phyloP scores from a whole-genome alignment of 768 basidiomycete species.

The Boletus rex-veris region DNA sequence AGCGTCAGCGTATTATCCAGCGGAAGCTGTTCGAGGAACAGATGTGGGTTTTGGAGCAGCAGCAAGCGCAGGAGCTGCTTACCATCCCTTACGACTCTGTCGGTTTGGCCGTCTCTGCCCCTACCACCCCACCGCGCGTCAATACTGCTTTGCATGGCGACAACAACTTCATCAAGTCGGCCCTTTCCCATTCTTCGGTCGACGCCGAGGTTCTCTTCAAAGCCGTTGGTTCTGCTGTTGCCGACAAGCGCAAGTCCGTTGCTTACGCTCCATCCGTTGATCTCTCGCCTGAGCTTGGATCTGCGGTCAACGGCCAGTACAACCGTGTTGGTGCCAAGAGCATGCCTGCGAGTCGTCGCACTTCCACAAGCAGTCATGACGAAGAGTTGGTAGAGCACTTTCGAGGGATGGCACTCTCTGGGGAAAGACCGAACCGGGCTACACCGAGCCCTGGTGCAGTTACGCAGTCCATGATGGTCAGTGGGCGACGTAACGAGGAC shows the following conservation, averaged over 20 bases:
- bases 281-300: slow-evolving; percentile 63
- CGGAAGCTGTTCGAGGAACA: slow-evolving; percentile 94
- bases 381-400: slow-evolving; percentile 77
- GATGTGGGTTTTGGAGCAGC: slow-evolving; percentile 89
- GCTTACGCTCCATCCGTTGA: slow-evolving; percentile 78
- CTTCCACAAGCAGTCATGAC: slow-evolving; percentile 83
- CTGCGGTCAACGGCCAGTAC: slow-evolving; percentile 50
- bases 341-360: slow-evolving; percentile 89
- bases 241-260: slow-evolving; percentile 84
- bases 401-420: slow-evolving; percentile 65
- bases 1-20: slow-evolving; percentile 82
- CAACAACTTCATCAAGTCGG: slow-evolving; percentile 38
- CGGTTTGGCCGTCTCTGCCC: slow-evolving; percentile 78
- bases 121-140: slow-evolving; percentile 82
- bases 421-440: slow-evolving; percentile 54
- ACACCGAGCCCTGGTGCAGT: slow-evolving; percentile 54
- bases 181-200: slow-evolving; percentile 48
- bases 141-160: slow-evolving; percentile 67
- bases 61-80: slow-evolving; percentile 85
- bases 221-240: slow-evolving; percentile 62
- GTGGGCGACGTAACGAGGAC: slow-evolving; percentile 54
- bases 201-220: slow-evolving; percentile 63
- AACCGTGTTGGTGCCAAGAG: slow-evolving; percentile 80
- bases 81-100: slow-evolving; percentile 65
- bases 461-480: slow-evolving; percentile 51